These are phyloP conservation scores for Hirschioporus abietinus DNA, from an alignment of 768 basidiomycete genomes.

Conservation along the genomic window DNA sequence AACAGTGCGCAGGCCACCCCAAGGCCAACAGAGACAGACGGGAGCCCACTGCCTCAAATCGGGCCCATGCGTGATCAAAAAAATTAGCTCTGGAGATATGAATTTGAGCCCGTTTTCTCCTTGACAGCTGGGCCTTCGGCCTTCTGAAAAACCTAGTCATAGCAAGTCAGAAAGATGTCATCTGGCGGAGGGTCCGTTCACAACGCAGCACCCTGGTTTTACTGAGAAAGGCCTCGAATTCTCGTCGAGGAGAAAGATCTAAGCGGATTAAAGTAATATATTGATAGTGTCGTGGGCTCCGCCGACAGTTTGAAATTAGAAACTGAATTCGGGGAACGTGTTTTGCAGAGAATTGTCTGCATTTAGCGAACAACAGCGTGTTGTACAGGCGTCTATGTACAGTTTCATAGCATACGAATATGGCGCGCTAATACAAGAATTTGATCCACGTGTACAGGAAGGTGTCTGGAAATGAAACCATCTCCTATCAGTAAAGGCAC, in stretches of 20 bases:
- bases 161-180: neutral
- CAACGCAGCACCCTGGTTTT: neutral
- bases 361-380: neutral
- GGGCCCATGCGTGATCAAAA: neutral
- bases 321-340: no score
- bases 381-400: neutral
- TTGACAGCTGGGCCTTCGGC: neutral
- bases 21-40: neutral
- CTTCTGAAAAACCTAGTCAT: neutral
- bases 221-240: neutral
- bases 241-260: neutral
- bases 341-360: neutral
- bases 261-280: neutral
- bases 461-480: neutral
- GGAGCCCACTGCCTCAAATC: neutral
- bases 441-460: neutral
- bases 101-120: neutral
- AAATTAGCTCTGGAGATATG: neutral
- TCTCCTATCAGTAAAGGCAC: neutral
- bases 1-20: neutral
- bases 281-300: no score
- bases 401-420: neutral
- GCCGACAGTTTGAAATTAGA: no score
- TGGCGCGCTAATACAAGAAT: neutral
- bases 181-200: neutral